These are phyloP conservation scores for Gossypium australe DNA, from an alignment of 345 rosid genomes.

Conservation along the genomic window DNA sequence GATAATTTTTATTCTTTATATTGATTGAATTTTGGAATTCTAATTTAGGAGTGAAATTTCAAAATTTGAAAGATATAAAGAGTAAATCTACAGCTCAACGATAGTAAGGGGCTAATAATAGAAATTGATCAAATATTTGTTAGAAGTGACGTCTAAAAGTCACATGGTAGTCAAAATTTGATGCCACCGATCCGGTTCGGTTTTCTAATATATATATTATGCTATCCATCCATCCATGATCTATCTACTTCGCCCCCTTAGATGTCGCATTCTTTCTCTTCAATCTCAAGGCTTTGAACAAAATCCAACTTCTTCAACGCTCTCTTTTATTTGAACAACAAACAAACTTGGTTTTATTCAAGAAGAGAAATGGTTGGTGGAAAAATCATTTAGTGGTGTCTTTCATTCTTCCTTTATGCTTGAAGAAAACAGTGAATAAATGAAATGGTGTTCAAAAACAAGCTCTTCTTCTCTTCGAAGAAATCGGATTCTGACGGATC, in stretches of 20 bases:
- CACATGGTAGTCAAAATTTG: neutral
- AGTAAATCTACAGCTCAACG: too few relatives aligned
- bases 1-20: too few relatives aligned
- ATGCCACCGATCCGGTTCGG: neutral
- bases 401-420: neutral
- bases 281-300: neutral
- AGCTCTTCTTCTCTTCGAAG: conserved; percentile 85
- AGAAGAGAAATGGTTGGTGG: neutral
- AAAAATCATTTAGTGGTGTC: neutral
- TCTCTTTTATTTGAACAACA: neutral
- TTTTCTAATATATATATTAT: neutral
- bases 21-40: too few relatives aligned
- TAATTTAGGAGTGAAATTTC: too few relatives aligned
- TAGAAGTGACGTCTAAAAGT: too few relatives aligned
- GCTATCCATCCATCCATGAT: neutral
- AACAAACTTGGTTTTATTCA: neutral
- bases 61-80: too few relatives aligned
- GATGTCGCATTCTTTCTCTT: neutral
- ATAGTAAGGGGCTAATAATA: too few relatives aligned
- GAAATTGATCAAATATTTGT: too few relatives aligned
- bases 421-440: conserved; percentile 4
- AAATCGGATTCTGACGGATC: conserved; percentile 87
- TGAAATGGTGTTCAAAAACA: conserved; percentile 90
- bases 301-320: neutral
- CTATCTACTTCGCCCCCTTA: neutral